Evolutionary conservation across 371 early-diverging fungal genomes (phyloP).

Genomic region (Mucor ambiguus): DNA sequence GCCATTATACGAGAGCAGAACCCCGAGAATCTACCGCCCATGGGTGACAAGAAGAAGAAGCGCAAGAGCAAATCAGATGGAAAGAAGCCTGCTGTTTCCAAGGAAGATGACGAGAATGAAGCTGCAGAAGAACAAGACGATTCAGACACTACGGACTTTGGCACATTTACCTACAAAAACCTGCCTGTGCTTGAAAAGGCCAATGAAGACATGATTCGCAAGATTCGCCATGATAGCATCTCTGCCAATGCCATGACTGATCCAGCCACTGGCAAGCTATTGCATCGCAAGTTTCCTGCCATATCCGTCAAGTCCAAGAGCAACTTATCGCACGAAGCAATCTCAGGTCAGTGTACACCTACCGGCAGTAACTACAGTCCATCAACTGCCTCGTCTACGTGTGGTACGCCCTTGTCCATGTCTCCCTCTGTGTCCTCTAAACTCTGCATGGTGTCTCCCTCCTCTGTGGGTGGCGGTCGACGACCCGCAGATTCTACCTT

Average conservation of each 20-base stretch:
- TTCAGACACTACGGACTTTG: constrained; percentile 74
- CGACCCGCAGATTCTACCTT: constrained; percentile 16
- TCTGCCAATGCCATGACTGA: constrained; percentile 24
- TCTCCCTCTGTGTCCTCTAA: constrained; percentile 33
- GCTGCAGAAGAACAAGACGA: constrained; percentile 11
- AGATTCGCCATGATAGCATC: constrained; percentile 58
- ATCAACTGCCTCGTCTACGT: constrained; percentile 18
- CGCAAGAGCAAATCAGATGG: neutral
- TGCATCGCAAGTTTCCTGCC: constrained; percentile 17
- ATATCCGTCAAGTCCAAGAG: constrained; percentile 11
- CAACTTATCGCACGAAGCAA: constrained; percentile 4
- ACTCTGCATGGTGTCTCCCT: constrained; percentile 18
- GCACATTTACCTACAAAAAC: constrained; percentile 92
- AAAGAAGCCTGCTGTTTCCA: neutral
- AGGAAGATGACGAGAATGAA: neutral
- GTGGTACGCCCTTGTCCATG: constrained; percentile 24
- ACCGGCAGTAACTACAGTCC: constrained; percentile 7
- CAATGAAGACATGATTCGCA: constrained; percentile 80
- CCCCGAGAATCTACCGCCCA: constrained; percentile 28
- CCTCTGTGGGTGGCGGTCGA: neutral
- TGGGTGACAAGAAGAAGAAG: constrained; percentile 1
- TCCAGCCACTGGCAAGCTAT: constrained; percentile 1
- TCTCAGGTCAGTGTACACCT: constrained; percentile 18
- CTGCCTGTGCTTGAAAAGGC: constrained; percentile 86
- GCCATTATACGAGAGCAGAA: constrained; percentile 50